These are phyloP conservation scores for Pythium sp. DNA, from an alignment of 352 stramenopile species.

Conservation along the genomic window DNA sequence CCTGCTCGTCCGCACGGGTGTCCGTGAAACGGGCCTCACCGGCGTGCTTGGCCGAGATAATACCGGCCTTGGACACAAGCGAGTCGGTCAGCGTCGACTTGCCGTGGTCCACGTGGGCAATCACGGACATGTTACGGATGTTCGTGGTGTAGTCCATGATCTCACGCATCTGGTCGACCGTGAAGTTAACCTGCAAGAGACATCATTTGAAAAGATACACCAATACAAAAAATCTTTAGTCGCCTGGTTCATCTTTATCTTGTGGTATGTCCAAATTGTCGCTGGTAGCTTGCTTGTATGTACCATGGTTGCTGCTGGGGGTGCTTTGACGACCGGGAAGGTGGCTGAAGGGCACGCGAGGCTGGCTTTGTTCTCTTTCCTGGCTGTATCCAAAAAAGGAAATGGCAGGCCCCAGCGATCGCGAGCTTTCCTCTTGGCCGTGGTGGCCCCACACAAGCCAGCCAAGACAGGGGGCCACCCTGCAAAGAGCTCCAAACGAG, in stretches of 20 bases:
- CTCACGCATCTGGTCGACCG: conserved; percentile 98
- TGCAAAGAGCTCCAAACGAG: conserved; percentile 34
- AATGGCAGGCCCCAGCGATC: conserved; percentile 27
- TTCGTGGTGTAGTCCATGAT: conserved; percentile 99
- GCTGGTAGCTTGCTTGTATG: neutral
- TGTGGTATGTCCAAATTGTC: neutral
- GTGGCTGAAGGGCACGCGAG: conserved; percentile 20
- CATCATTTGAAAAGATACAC: neutral
- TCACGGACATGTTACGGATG: conserved; percentile 99
- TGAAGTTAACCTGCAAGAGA: conserved; percentile 96
- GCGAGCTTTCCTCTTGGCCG: neutral
- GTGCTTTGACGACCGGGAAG: conserved; percentile 20
- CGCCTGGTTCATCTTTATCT: neutral
- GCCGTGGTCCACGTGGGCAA: conserved; percentile 99
- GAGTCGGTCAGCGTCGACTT: conserved; percentile 99
- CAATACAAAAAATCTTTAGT: conserved; percentile 8
- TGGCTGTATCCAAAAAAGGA: conserved; percentile 59
- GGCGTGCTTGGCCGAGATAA: conserved; percentile 98
- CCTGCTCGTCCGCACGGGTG: conserved; percentile 99
- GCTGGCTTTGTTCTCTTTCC: conserved; percentile 22
- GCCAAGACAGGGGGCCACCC: conserved; percentile 27
- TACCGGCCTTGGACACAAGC: conserved; percentile 98
- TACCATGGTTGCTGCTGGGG: conserved; percentile 54
- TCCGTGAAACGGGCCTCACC: conserved; percentile 99
- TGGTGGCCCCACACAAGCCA: neutral